Conservation (phyloP, 2,329 filamentous ascomycete species). For the Cercospora sp. region DNA sequence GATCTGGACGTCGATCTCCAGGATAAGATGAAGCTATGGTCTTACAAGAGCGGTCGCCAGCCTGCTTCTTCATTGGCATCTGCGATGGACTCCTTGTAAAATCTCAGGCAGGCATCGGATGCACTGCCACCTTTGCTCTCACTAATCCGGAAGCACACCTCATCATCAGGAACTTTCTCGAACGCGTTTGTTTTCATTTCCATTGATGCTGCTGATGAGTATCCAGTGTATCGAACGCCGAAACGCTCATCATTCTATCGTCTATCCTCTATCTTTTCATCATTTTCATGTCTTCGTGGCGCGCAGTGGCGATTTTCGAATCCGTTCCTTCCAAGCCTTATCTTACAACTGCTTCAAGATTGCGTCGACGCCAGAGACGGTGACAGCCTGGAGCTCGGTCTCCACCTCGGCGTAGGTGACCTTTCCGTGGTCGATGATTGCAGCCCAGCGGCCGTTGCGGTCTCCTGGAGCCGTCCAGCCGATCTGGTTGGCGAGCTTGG, state of each 20-base stretch:
- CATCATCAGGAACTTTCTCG: background rate
- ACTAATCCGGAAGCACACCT: background rate
- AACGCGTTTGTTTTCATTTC: background rate
- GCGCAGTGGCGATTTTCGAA: background rate
- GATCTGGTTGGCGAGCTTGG: constrained; percentile 26
- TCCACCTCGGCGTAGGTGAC: constrained; percentile 26
- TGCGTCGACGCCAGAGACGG: constrained; percentile 25
- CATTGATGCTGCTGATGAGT: background rate
- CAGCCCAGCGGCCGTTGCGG: constrained; percentile 28
- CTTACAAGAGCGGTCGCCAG: constrained; percentile 1
- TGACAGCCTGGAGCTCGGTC: constrained; percentile 27
- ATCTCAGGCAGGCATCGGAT: background rate
- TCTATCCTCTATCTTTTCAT: constrained; percentile 7
- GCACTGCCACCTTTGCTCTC: background rate
- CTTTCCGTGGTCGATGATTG: constrained; percentile 28
- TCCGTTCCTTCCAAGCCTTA: background rate
- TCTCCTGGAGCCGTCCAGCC: constrained; percentile 29
- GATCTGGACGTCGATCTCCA: background rate
- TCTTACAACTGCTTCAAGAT: constrained; percentile 17
- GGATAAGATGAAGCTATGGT: constrained; percentile 1
- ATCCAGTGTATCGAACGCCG: background rate
- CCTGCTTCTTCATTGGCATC: background rate
- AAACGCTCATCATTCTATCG: constrained; percentile 3
- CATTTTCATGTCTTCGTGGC: constrained; percentile 14
- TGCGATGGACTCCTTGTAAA: background rate